Conservation (phyloP, 306 rosid species). For the Rubus idaeus region DNA sequence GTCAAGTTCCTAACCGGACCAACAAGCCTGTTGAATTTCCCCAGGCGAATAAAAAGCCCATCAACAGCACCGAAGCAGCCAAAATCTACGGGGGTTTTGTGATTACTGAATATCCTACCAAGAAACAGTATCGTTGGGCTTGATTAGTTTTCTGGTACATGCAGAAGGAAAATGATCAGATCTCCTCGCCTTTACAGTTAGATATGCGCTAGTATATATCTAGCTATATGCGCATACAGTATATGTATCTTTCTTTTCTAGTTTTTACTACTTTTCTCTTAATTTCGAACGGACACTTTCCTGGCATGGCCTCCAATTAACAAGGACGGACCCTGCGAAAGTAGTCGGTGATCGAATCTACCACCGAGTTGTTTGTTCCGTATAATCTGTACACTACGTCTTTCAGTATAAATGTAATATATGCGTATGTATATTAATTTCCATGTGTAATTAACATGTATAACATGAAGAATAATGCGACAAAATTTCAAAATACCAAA, state of each 20-base stretch:
- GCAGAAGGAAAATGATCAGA: not conserved
- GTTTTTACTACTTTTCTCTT: not conserved
- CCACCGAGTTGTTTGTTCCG: not conserved
- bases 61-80: constrained; percentile 22
- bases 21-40: constrained; percentile 3
- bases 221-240: not conserved
- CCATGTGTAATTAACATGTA: not conserved
- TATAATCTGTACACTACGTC: not conserved
- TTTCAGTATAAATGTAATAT: not conserved
- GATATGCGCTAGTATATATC: not conserved
- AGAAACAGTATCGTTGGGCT: not conserved
- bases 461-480: too few species aligned
- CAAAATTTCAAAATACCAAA: too few species aligned
- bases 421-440: not conserved
- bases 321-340: not conserved
- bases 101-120: not conserved
- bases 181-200: not conserved
- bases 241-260: too few species aligned
- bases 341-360: not conserved
- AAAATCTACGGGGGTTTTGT: not conserved
- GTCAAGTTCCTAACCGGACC: not conserved
- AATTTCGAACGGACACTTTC: not conserved
- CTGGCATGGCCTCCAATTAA: not conserved
- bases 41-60: not conserved
- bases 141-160: not conserved